Conservation (phyloP, 179 eudicot species). For the Pouteria campechiana region DNA sequence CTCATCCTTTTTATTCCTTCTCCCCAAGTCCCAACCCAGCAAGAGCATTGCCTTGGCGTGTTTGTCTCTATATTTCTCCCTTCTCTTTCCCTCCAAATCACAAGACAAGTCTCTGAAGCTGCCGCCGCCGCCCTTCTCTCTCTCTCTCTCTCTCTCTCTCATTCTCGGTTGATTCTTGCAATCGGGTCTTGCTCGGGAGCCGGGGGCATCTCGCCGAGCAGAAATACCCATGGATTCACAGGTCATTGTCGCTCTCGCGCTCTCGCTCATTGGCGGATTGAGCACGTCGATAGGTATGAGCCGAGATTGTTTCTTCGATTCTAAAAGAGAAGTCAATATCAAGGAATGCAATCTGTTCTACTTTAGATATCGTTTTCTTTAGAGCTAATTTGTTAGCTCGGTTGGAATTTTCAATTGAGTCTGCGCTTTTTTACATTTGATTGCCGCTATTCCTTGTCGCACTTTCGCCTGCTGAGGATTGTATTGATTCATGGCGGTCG, state of each 20-base stretch:
- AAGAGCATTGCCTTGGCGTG: too few relatives aligned
- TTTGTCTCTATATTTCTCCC: too few relatives aligned
- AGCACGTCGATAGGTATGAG: conserved; percentile 85
- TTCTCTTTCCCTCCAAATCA: too few relatives aligned
- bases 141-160: background rate
- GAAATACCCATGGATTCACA: conserved; percentile 64
- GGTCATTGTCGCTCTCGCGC: conserved; percentile 85
- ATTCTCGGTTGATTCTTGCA: background rate
- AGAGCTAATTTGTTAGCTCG: background rate
- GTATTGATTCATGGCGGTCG: too few relatives aligned
- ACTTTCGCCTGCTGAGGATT: too few relatives aligned
- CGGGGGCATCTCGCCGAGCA: background rate
- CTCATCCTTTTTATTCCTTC: too few relatives aligned
- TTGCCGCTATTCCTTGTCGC: background rate
- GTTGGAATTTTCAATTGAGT: background rate
- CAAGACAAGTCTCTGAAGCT: too few relatives aligned
- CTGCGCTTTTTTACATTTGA: background rate
- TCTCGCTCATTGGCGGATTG: conserved; percentile 89
- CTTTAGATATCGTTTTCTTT: background rate
- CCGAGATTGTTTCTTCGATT: too few relatives aligned
- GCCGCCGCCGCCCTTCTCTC: too few relatives aligned
- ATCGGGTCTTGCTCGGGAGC: background rate
- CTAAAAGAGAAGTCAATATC: conserved; percentile 4
- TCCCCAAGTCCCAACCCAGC: too few relatives aligned
- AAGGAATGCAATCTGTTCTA: background rate